Evolutionary conservation across 345 rosid species (phyloP).

Genomic region (Citrus cavaleriei): DNA sequence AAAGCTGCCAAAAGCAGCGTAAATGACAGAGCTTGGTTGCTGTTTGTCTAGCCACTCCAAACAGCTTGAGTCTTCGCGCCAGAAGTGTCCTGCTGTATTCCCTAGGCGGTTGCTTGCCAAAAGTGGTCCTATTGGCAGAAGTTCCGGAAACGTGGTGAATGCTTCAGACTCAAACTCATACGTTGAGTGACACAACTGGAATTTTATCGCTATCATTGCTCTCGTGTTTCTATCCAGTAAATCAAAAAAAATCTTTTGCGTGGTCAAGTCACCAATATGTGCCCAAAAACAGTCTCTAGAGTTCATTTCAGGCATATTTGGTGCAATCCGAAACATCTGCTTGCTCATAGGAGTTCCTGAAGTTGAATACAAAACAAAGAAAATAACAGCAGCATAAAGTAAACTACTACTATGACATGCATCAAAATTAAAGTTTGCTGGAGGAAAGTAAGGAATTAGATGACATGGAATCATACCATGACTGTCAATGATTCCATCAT

Average conservation of each 20-base stretch:
- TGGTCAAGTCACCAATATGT: rapidly evolving
- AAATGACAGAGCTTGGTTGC: not conserved
- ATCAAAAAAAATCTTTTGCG: too few relatives aligned
- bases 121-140: not conserved
- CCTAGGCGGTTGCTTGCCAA: not conserved
- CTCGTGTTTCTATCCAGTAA: rapidly evolving
- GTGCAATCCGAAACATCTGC: not conserved
- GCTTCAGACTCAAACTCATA: not conserved
- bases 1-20: not conserved
- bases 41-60: not conserved
- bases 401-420: too few relatives aligned
- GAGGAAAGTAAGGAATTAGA: too few relatives aligned
- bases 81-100: not conserved
- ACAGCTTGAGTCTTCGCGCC: not conserved
- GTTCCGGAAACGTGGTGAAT: not conserved
- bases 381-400: too few relatives aligned
- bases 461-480: too few relatives aligned
- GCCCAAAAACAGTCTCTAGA: not conserved
- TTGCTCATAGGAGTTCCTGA: not conserved
- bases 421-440: too few relatives aligned
- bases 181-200: not conserved
- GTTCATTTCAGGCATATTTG: not conserved
- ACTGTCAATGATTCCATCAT: too few relatives aligned
- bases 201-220: not conserved
- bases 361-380: not conserved